Base-by-base conservation (phyloP, 2,329 filamentous ascomycete genomes). In the Reticulascus tulasneorum region DNA sequence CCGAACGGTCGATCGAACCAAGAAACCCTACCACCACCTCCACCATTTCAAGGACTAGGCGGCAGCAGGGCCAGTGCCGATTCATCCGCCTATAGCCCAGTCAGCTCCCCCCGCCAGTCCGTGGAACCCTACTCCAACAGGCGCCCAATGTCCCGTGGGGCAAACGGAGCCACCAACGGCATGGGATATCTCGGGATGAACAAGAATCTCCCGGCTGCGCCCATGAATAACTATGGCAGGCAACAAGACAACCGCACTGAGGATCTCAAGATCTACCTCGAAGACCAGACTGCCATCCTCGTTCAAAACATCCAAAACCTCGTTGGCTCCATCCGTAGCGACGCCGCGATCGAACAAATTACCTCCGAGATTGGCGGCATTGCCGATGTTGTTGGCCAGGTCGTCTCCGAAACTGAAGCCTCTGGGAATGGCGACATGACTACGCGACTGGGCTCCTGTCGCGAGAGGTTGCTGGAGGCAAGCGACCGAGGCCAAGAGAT, bases 281-380 rank as follows among this genome's bases (percentile, higher is more conserved):
- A 93, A 54, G 85, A 90, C 53, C 86, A 93, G 57, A 90, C 84
- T 9, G 84, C 86, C 33, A 67, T 80, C 4, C 73, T 94, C 40
- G 82, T 93, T 18, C 79, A 87, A 47, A 85, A 80, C 28, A 89
- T 94, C 46, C 86, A 93, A 60, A 77, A 80, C n/a, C 75, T 94
- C 7, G 86, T 94, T 29, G 73, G 75, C 35, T 79, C 78, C 20
- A 82, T 89, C 44, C 82, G 84, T 35, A 70, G 73, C 33, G 77
- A 84, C 46, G 75, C 76, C 20, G 66, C 72, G 19, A 75, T 84
- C 39, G 67, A 75, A 38, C 73, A 79, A 39, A 81, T 94, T 42
- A 76, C 75, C 18, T 72, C 68, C n/a, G 77, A 88, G 54, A 83
- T 93, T 43, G 70, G 69, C 37, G 74, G 80, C 37, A 91, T 93